phyloP scores from a whole-genome alignment of 495 filamentous ascomycete genomes.

The Cairneyella variabilis region DNA sequence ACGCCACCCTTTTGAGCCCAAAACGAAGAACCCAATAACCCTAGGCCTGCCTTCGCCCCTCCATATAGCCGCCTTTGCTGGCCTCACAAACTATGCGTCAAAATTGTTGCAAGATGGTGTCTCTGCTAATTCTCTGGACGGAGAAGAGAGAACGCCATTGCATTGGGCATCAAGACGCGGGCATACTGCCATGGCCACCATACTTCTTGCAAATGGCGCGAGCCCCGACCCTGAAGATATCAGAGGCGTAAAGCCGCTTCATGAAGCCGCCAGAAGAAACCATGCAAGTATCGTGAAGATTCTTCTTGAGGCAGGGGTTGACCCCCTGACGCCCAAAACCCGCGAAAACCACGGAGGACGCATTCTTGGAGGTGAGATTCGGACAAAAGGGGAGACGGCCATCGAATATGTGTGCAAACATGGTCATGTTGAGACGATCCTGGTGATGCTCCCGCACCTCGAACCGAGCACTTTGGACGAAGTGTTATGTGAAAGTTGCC shows the following conservation, averaged over 20 bases:
- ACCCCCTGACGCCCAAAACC: slow-evolving; percentile 29
- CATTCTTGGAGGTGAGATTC: not conserved
- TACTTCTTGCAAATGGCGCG: slow-evolving; percentile 27
- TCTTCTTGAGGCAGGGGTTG: slow-evolving; percentile 27
- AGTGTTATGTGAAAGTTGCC: slow-evolving; percentile 11
- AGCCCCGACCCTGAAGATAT: slow-evolving; percentile 20
- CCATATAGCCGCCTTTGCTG: slow-evolving; percentile 18
- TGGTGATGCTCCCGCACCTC: slow-evolving; percentile 3
- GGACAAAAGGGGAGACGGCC: slow-evolving; percentile 12
- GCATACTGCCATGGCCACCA: slow-evolving; percentile 17
- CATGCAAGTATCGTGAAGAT: slow-evolving; percentile 16
- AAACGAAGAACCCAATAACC: no score
- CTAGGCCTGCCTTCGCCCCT: slow-evolving; percentile 17
- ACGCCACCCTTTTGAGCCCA: slow-evolving; percentile 10
- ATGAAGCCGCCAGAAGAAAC: slow-evolving; percentile 22
- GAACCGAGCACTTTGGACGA: slow-evolving; percentile 8
- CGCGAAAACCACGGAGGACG: not conserved
- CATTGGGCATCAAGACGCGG: slow-evolving; percentile 24
- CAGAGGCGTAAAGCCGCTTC: slow-evolving; percentile 21
- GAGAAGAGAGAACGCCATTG: slow-evolving; percentile 22
- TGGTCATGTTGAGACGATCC: slow-evolving; percentile 8
- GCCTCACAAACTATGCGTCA: slow-evolving; percentile 14
- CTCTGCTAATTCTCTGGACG: slow-evolving; percentile 12
- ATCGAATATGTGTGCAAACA: slow-evolving; percentile 14
- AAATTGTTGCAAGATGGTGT: slow-evolving; percentile 1